Conservation (phyloP, 306 rosid species). For the Quercus variabilis region DNA sequence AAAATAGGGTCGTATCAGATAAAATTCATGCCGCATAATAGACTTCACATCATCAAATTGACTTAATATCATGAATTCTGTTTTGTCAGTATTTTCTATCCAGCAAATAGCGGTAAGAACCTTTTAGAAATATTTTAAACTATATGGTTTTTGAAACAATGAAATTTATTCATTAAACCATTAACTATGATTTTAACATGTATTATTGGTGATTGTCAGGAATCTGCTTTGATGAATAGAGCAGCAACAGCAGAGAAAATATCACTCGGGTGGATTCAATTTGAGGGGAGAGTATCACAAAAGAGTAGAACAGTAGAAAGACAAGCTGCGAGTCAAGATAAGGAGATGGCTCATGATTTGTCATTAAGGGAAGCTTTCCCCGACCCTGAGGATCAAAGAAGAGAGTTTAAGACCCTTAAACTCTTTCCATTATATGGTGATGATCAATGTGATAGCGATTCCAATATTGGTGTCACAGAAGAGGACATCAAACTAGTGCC, state of each 20-base stretch:
- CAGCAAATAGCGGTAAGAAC: too few species aligned
- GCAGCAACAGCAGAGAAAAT: constrained; percentile 31
- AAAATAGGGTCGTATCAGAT: too few species aligned
- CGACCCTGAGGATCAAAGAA: constrained; percentile 15
- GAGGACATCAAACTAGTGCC: constrained; percentile 14
- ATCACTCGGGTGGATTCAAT: constrained; percentile 23
- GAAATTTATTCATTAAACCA: too few species aligned
- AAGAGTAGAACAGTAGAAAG: constrained; percentile 18
- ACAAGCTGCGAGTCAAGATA: constrained; percentile 25
- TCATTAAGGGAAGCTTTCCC: constrained; percentile 23
- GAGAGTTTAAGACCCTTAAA: constrained; percentile 41
- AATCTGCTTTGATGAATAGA: constrained; percentile 34
- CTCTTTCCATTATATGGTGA: constrained; percentile 51
- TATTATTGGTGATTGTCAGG: constrained; percentile 40
- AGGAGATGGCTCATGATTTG: constrained; percentile 17
- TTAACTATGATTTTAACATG: too few species aligned
- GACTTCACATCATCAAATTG: too few species aligned
- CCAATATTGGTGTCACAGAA: background rate
- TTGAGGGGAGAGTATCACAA: constrained; percentile 24
- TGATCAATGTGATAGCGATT: constrained; percentile 14
- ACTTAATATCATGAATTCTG: too few species aligned
- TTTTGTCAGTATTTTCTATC: too few species aligned
- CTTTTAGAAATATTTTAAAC: too few species aligned
- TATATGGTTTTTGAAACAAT: too few species aligned
- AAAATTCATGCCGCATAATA: too few species aligned